Conservation (phyloP, 176 grass and related monocot genomes). For the Guadua angustifolia region DNA sequence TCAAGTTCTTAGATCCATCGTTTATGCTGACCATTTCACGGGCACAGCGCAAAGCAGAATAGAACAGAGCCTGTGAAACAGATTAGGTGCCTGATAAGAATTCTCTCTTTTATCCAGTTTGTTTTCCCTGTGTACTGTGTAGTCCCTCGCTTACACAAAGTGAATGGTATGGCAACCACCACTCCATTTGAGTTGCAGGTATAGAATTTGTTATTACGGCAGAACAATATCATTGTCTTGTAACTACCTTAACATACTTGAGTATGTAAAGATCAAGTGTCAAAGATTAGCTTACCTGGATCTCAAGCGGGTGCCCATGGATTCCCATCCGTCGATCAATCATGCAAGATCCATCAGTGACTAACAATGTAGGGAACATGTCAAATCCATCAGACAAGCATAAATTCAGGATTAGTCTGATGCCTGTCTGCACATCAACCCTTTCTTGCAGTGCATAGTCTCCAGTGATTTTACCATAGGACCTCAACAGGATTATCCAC, state of each 20-base stretch:
- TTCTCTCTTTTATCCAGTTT: slow-evolving; percentile 29
- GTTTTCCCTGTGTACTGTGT: slow-evolving; percentile 8
- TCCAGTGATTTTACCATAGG: slow-evolving; percentile 96
- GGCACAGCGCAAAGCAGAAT: slow-evolving; percentile 83
- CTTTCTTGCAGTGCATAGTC: slow-evolving; percentile 91
- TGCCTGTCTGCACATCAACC: slow-evolving; percentile 94
- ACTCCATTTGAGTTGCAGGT: slow-evolving; percentile 9
- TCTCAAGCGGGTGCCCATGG: slow-evolving; percentile 98
- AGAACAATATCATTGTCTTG: not conserved
- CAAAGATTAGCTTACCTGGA: slow-evolving; percentile 67
- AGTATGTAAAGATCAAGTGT: slow-evolving; percentile 6
- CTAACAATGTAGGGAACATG: slow-evolving; percentile 92
- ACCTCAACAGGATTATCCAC: slow-evolving; percentile 94
- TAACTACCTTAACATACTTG: slow-evolving; percentile 13
- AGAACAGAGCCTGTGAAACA: slow-evolving; percentile 76
- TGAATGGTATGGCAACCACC: slow-evolving; percentile 16
- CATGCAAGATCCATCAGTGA: slow-evolving; percentile 99
- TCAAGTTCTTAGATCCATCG: slow-evolving; percentile 67
- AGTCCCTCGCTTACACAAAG: slow-evolving; percentile 7
- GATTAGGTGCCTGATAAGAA: slow-evolving; percentile 34
- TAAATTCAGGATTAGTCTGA: slow-evolving; percentile 85
- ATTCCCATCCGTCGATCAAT: slow-evolving; percentile 97
- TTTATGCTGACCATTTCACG: slow-evolving; percentile 75
- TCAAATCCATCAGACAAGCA: slow-evolving; percentile 98
- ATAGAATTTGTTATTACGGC: slow-evolving; percentile 11